Evolutionary conservation across 2,329 filamentous ascomycete genomes (phyloP), one percentile per base, ranked within the genome.

Genomic region (Alternaria arbusti): DNA sequence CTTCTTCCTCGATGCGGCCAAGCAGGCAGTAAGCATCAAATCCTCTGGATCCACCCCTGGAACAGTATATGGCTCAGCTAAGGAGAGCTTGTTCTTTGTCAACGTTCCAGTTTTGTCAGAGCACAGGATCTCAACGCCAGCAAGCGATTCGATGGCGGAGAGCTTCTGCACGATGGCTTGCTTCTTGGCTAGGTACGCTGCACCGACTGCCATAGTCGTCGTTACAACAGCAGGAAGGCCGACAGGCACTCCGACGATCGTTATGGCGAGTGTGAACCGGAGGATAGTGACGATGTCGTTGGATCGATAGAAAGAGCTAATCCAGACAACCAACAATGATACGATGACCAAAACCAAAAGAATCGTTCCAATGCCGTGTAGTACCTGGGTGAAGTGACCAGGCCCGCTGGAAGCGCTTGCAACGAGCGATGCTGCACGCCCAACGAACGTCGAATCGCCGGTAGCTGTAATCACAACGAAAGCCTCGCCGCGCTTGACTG

Each of bases 21-120:
- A 84, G 81, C 93, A 96, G 75, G 93, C 93, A 84, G 93, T 96
- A 70, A 96, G 86, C 92, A 97, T 96, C 68, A 97, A 90, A 75
- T 96, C 93, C 81, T 96, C 91, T 36, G 91, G 87, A 71, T 94
- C 91, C 64, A 96, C 91, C 76, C 93, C 93, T 65, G 87, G 85
- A 66, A 96, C 91, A 43, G 90, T 92, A 85, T 90, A 97, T 61
- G 93, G 93, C 79, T 96, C 93, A 56, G 91, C 86, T 50, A 97
- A 86, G 68, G 93, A 95, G 22, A 97, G 88, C 86, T 96, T 96
- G 87, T 97, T 97, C 87, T 95, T 96, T 79, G 93, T 97, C 79
- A 97, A 84, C 63, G 93, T 97, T 84, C 93, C 93, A 28, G 93
- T 96, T 88, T 96, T 96, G 87, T 96, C 93, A 57, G 93, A 95